Evolutionary conservation across 192 early-diverging fungal genomes (phyloP), one percentile per base, ranked within the genome.

Genomic region (Chytriomyces sp.): DNA sequence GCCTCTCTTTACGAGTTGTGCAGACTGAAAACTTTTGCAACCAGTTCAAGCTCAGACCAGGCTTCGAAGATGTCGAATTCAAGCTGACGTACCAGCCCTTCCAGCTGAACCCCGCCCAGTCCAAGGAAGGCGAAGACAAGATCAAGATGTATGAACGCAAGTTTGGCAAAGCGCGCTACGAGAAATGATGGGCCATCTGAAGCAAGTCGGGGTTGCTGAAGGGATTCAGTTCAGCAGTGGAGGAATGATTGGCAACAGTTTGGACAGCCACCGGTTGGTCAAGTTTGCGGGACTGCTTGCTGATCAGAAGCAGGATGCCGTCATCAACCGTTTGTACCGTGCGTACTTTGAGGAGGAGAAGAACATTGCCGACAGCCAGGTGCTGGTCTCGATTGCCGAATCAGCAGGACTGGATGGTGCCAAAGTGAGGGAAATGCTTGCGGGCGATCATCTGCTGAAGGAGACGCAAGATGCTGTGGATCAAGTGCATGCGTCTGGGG

Each of bases 311-410:
- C 87, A 93, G 78, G 77, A 87, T 18, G 81, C 83, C 62, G 82
- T 91, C 1, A 85, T 92, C 23, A 87, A 90, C 11, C 83, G 87
- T 64, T 67, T 95, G 47, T 87, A 93, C 44, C 76, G 82, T 28
- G 77, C 87, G 7, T 95, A 94, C 75, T 92, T 92, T 85, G 94
- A 95, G 82, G 65, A 88, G 35, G 86, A 88, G 62, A 79, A 90
- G 78, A 90, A 92, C 77, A 84, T 93, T 64, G 87, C 86, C 57
- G 90, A 92, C 49, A 50, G 72, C n/a, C 77, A 89, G 0, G 86
- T 88, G 1, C 77, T 95, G 46, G 82, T 87, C 16, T 83, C 74
- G 5, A 86, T 82, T 7, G 93, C 90, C 5, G 86, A 71, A 23
- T 84, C 84, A 47, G 90, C 82, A 16, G 93, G 92, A 0, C 76